phyloP scores from a whole-genome alignment of 768 basidiomycete genomes.

The Hygrocybe coccinea region DNA sequence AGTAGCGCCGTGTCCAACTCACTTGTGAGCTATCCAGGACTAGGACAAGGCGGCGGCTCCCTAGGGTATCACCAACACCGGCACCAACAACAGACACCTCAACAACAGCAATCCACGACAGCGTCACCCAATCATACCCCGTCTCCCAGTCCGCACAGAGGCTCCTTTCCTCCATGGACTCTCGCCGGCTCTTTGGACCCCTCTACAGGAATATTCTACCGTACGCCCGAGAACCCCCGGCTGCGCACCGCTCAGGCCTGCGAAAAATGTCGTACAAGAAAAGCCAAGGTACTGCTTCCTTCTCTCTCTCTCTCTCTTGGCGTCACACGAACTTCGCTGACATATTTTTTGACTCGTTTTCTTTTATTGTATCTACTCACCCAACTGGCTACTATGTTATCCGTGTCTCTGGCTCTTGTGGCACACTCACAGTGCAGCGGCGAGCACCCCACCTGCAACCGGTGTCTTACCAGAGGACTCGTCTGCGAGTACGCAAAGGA shows the following conservation, averaged over 20 bases:
- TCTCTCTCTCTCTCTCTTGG: not conserved
- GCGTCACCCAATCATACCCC: not conserved
- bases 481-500: constrained; percentile 65
- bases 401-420: not conserved
- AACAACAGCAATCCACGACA: not conserved
- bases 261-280: constrained; percentile 66
- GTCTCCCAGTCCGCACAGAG: not conserved
- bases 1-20: too few relatives aligned
- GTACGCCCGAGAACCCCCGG: constrained; percentile 57
- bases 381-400: too few relatives aligned
- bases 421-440: constrained; percentile 54
- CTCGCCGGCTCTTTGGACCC: constrained; percentile 62
- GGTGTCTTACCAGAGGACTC: constrained; percentile 55
- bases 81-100: not conserved
- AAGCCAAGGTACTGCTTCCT: constrained; percentile 57
- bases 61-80: not conserved
- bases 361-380: too few relatives aligned
- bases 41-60: too few relatives aligned
- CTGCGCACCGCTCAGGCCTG: constrained; percentile 71
- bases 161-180: constrained; percentile 12
- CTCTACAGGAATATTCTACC: constrained; percentile 61
- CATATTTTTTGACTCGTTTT: too few relatives aligned
- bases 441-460: constrained; percentile 62
- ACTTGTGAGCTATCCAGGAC: too few relatives aligned
- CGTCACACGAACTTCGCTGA: not conserved